Evolutionary conservation across 2,329 filamentous ascomycete genomes (phyloP).

Genomic region (Nigrospora oryzae): DNA sequence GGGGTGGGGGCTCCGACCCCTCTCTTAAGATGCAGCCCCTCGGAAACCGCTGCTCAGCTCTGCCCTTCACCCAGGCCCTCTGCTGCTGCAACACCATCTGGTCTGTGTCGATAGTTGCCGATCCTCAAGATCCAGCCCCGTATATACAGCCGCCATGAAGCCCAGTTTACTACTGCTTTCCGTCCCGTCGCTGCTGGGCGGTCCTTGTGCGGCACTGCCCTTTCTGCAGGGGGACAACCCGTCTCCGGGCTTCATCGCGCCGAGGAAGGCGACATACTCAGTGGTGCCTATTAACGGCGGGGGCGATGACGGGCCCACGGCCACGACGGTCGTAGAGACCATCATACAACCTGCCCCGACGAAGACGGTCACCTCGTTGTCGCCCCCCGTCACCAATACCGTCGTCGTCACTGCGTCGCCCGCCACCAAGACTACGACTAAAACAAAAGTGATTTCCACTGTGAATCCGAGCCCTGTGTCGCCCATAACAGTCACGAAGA

Average conservation of each 20-base stretch:
- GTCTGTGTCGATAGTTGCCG: neutral
- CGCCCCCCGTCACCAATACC: conserved; percentile 19
- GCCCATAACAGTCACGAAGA: neutral
- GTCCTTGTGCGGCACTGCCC: conserved; percentile 16
- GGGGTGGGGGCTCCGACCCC: neutral
- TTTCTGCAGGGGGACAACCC: conserved; percentile 11
- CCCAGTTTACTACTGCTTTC: conserved; percentile 14
- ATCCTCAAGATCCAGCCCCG: neutral
- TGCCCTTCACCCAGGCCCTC: neutral
- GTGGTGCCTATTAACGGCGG: conserved; percentile 28
- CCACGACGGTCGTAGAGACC: conserved; percentile 24
- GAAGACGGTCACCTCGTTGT: conserved; percentile 12
- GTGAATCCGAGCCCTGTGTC: neutral
- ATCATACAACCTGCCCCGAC: conserved; percentile 21
- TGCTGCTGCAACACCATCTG: neutral
- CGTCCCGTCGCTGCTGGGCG: conserved; percentile 11
- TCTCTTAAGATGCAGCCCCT: neutral
- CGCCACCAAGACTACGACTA: conserved; percentile 6
- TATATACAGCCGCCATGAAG: conserved; percentile 19
- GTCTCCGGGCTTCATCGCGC: conserved; percentile 9
- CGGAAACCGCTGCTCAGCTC: neutral
- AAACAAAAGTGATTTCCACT: neutral
- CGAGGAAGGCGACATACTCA: conserved; percentile 25
- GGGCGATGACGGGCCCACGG: conserved; percentile 4
- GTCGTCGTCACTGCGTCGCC: conserved; percentile 15